Conservation (phyloP, 345 rosid genomes). For the Turnera subulata region DNA sequence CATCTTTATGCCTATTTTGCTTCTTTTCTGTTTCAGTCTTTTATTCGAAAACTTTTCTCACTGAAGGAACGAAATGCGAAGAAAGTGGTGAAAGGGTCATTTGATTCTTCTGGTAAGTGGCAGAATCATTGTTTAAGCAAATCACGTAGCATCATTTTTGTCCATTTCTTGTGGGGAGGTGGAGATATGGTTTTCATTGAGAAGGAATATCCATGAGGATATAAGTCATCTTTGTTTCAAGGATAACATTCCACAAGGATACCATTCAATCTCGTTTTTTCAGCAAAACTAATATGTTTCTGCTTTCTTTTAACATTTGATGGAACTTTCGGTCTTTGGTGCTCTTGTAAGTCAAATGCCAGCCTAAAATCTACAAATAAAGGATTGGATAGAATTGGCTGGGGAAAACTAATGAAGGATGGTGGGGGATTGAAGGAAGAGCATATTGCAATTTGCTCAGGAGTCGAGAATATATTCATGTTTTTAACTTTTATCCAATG, state of each 20-base stretch:
- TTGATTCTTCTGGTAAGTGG: slow-evolving; percentile 32
- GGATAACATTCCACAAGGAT: too few relatives aligned
- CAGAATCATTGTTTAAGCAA: neutral
- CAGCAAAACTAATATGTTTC: neutral
- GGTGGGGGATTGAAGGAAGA: slow-evolving; percentile 6
- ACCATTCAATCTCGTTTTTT: slow-evolving; percentile 9
- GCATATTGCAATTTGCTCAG: slow-evolving; percentile 17
- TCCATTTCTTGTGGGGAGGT: neutral
- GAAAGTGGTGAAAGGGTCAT: slow-evolving; percentile 19
- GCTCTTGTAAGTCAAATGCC: neutral
- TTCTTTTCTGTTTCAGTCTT: slow-evolving; percentile 28
- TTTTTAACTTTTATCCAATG: slow-evolving; percentile 18
- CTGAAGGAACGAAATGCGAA: slow-evolving; percentile 28
- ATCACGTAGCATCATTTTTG: neutral
- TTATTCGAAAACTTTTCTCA: slow-evolving; percentile 35
- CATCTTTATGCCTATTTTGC: neutral
- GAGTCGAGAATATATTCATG: slow-evolving; percentile 38
- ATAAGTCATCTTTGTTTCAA: too few relatives aligned
- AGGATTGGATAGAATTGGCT: neutral
- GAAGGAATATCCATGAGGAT: too few relatives aligned
- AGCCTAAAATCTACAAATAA: slow-evolving; percentile 1
- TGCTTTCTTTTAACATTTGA: neutral
- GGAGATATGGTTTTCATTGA: too few relatives aligned
- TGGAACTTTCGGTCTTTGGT: neutral
- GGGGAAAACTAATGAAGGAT: neutral